Conservation (phyloP, 164 flowering plant species). For the Tetracentron sinense region DNA sequence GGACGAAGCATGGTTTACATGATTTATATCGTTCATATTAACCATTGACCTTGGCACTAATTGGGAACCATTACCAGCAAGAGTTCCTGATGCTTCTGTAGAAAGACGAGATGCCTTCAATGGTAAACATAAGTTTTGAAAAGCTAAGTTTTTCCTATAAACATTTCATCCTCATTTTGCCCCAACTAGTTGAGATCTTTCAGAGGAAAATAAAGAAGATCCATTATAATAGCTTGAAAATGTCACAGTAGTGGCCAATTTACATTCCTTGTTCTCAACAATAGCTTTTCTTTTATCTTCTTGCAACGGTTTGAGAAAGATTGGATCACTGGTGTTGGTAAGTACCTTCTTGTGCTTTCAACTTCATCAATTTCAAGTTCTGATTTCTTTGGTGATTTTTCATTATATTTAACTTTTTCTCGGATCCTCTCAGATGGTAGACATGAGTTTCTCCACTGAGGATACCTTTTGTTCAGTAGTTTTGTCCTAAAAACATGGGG, state of each 20-base stretch:
- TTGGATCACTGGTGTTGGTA: too few species aligned
- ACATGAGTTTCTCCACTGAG: conserved; percentile 55
- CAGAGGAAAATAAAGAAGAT: neutral
- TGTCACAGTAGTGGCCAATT: neutral
- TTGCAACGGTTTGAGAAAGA: too few species aligned
- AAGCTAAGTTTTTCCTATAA: too few species aligned
- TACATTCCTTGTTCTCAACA: conserved; percentile 34
- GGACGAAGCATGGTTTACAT: too few species aligned
- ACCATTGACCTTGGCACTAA: conserved; percentile 9
- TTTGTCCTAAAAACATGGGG: too few species aligned
- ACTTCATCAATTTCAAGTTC: conserved; percentile 39
- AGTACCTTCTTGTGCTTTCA: too few species aligned
- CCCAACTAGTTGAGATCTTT: neutral
- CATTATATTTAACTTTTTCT: conserved; percentile 36
- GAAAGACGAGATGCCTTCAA: conserved; percentile 6
- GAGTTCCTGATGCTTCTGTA: conserved; percentile 13
- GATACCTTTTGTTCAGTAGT: conserved; percentile 53
- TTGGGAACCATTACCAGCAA: too few species aligned
- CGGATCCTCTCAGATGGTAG: conserved; percentile 37
- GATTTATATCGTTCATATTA: conserved; percentile 6
- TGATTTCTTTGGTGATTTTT: conserved; percentile 15
- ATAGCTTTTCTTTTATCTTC: conserved; percentile 26
- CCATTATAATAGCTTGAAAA: neutral
- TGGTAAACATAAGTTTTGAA: too few species aligned
- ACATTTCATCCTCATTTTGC: neutral